These are phyloP conservation scores for Trifolium pratense DNA, from an alignment of 306 rosid species.

Conservation along the genomic window DNA sequence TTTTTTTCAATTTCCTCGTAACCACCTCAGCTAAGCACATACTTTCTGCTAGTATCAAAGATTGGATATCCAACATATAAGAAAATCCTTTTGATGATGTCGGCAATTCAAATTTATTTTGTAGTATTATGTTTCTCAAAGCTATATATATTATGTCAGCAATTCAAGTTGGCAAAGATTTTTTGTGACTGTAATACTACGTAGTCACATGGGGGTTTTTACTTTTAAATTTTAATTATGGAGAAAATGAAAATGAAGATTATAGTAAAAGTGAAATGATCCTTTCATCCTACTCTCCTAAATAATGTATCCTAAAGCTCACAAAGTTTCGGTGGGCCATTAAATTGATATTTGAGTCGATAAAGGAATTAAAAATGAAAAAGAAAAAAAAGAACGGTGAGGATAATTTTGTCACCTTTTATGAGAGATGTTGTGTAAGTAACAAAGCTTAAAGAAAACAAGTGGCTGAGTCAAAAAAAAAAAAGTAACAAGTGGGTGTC, in stretches of 20 bases:
- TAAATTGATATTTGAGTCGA: neutral
- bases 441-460: neutral
- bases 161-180: neutral
- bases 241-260: neutral
- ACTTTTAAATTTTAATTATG: too few species aligned
- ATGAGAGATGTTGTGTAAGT: neutral
- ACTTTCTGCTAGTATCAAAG: neutral
- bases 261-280: neutral
- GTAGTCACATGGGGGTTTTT: conserved; percentile 35
- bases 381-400: neutral
- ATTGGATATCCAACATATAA: too few species aligned
- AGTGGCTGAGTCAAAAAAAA: neutral
- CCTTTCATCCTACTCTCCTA: neutral
- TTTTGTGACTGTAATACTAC: conserved; percentile 15
- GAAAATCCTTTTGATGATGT: conserved; percentile 19
- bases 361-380: neutral
- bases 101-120: conserved; percentile 19
- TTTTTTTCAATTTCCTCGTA: neutral
- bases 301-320: neutral
- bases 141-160: neutral
- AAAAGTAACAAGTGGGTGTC: neutral
- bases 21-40: conserved; percentile 27
- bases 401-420: neutral
- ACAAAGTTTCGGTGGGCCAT: neutral
- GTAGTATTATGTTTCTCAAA: too few species aligned